These are phyloP conservation scores for Phytophthora fragariae DNA, from an alignment of 352 stramenopile genomes.

Conservation along the genomic window DNA sequence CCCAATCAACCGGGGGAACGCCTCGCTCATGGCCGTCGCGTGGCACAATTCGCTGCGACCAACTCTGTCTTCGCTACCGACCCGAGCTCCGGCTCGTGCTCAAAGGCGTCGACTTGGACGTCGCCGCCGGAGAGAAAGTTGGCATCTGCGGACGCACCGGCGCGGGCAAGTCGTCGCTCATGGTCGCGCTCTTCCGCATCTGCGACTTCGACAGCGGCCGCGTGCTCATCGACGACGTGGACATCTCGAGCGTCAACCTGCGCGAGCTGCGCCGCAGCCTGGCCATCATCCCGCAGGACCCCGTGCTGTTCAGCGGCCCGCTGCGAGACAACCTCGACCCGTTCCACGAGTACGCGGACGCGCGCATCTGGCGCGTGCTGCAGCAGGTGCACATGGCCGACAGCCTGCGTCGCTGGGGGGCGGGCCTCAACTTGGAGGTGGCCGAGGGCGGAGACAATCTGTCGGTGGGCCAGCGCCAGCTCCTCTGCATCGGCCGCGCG, in stretches of 20 bases:
- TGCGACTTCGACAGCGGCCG: conserved; percentile 63
- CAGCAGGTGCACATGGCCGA: conserved; percentile 77
- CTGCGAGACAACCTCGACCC: conserved; percentile 94
- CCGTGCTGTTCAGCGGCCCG: conserved; percentile 92
- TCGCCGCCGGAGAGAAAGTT: conserved; percentile 50
- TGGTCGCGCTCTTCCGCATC: conserved; percentile 54
- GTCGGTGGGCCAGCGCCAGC: conserved; percentile 78
- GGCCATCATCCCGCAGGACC: conserved; percentile 78
- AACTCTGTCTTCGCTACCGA: conserved; percentile 46
- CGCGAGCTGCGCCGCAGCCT: conserved; percentile 43
- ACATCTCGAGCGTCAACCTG: conserved; percentile 59
- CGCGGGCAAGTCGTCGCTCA: conserved; percentile 50
- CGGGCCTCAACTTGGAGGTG: conserved; percentile 88
- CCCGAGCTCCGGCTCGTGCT: conserved; percentile 50
- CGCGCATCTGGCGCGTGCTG: conserved; percentile 68
- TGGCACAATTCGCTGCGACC: conserved; percentile 35
- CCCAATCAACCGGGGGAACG: not conserved
- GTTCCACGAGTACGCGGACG: conserved; percentile 81
- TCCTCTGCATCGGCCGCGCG: conserved; percentile 95
- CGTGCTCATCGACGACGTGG: conserved; percentile 89
- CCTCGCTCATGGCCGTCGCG: conserved; percentile 29
- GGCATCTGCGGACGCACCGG: conserved; percentile 66
- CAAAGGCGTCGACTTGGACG: conserved; percentile 35
- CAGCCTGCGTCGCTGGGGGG: conserved; percentile 66
- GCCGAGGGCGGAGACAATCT: conserved; percentile 94